These are phyloP conservation scores for Psilocybe tampanensis DNA, from an alignment of 768 basidiomycete species.

Conservation along the genomic window DNA sequence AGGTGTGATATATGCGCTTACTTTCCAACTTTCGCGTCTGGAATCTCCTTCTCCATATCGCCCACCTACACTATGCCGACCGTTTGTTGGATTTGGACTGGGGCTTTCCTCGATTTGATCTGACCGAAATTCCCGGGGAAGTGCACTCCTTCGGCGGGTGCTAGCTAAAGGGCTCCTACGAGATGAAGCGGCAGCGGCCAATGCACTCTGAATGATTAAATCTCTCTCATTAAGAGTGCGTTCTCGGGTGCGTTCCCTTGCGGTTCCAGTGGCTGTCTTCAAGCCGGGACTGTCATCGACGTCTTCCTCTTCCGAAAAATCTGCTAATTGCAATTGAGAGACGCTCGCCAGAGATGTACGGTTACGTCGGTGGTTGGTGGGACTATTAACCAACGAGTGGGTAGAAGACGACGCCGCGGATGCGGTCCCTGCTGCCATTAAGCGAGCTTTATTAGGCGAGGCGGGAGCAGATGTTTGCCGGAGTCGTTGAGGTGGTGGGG, in stretches of 20 bases:
- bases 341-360: constrained; percentile 30
- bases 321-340: constrained; percentile 21
- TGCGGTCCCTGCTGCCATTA: constrained; percentile 14
- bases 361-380: constrained; percentile 29
- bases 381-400: constrained; percentile 25
- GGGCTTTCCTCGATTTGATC: constrained; percentile 22
- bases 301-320: constrained; percentile 31
- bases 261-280: constrained; percentile 21
- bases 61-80: constrained; percentile 4
- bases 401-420: constrained; percentile 12
- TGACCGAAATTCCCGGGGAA: constrained; percentile 45
- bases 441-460: constrained; percentile 35
- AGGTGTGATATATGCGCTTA: constrained; percentile 20
- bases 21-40: constrained; percentile 19
- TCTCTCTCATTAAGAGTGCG: constrained; percentile 24
- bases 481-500: constrained; percentile 17
- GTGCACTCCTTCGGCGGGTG: constrained; percentile 37
- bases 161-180: constrained; percentile 47
- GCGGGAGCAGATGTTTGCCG: constrained; percentile 32
- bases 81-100: constrained; percentile 8
- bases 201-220: constrained; percentile 55
- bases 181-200: constrained; percentile 62
- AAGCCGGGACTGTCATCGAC: constrained; percentile 11
- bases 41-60: constrained; percentile 24
- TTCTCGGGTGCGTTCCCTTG: constrained; percentile 26